These are phyloP conservation scores for Penicillium bovifimosum DNA, from an alignment of 495 filamentous ascomycete genomes.

Conservation along the genomic window DNA sequence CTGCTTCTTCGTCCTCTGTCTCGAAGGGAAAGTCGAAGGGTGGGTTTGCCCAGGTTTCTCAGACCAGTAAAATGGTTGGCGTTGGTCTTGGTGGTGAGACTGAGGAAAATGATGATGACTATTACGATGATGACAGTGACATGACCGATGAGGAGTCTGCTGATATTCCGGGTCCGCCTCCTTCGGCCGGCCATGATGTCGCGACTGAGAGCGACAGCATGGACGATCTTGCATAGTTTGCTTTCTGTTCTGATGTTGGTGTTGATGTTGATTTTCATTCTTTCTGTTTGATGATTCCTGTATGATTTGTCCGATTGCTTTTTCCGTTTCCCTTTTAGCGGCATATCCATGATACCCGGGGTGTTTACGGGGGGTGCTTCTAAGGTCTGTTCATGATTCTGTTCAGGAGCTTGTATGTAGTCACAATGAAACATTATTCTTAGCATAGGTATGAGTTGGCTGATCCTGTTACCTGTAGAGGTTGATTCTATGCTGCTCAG, in stretches of 20 bases:
- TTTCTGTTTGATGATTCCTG: too few relatives aligned
- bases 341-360: constrained; percentile 4
- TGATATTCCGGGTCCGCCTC: background rate
- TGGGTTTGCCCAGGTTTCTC: background rate
- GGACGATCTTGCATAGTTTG: background rate
- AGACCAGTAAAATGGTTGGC: constrained; percentile 21
- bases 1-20: background rate
- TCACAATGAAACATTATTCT: background rate
- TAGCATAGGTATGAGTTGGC: too few relatives aligned
- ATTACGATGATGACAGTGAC: background rate
- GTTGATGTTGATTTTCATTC: too few relatives aligned
- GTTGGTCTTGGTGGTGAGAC: constrained; percentile 20
- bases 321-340: background rate
- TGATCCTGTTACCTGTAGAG: too few relatives aligned
- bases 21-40: background rate
- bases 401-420: background rate
- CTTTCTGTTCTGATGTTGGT: too few relatives aligned
- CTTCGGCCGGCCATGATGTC: background rate
- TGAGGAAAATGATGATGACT: background rate
- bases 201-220: background rate
- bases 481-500: too few relatives aligned
- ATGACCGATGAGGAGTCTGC: background rate
- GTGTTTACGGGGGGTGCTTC: background rate
- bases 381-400: background rate
- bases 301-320: background rate